Evolutionary conservation across 2,329 filamentous ascomycete genomes (phyloP).

Genomic region (Tricladium varicosporioides): DNA sequence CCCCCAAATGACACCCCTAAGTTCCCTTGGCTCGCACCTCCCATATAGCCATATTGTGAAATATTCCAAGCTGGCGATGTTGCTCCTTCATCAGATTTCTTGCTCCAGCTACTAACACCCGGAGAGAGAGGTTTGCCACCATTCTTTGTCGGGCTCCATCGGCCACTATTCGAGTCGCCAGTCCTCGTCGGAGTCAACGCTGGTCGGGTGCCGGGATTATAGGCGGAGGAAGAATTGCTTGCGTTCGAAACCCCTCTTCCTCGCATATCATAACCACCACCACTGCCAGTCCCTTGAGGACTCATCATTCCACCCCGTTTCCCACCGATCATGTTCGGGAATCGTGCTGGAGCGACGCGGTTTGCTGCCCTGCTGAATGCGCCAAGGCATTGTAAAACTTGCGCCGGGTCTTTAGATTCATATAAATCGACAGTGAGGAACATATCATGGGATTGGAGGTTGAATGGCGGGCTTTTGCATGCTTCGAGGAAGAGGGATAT

Average conservation of each 20-base stretch:
- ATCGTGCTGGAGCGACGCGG: constrained; percentile 67
- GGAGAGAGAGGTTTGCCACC: constrained; percentile 52
- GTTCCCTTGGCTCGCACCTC: constrained; percentile 92
- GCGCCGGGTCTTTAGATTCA: constrained; percentile 92
- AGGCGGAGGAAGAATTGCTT: constrained; percentile 56
- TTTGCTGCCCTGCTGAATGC: constrained; percentile 90
- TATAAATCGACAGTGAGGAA: constrained; percentile 97
- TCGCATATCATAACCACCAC: constrained; percentile 39
- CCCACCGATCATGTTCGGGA: constrained; percentile 74
- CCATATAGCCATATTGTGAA: constrained; percentile 97
- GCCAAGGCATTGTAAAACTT: constrained; percentile 88
- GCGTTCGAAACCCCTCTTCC: constrained; percentile 52
- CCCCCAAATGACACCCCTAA: constrained; percentile 91
- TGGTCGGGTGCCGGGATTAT: constrained; percentile 42
- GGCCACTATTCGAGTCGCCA: constrained; percentile 47
- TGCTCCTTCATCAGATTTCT: constrained; percentile 72
- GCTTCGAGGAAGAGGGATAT: constrained; percentile 93
- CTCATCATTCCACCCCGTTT: constrained; percentile 62
- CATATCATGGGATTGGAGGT: constrained; percentile 87
- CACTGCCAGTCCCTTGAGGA: constrained; percentile 62
- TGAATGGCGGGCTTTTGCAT: constrained; percentile 80
- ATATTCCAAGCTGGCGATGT: constrained; percentile 97
- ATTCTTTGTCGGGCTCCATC: constrained; percentile 62
- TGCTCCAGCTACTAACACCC: constrained; percentile 84
- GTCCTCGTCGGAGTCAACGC: constrained; percentile 35